These are phyloP conservation scores for Pseudotsuga menziesii DNA, from an alignment of 75 land plant genomes.

Conservation along the genomic window DNA sequence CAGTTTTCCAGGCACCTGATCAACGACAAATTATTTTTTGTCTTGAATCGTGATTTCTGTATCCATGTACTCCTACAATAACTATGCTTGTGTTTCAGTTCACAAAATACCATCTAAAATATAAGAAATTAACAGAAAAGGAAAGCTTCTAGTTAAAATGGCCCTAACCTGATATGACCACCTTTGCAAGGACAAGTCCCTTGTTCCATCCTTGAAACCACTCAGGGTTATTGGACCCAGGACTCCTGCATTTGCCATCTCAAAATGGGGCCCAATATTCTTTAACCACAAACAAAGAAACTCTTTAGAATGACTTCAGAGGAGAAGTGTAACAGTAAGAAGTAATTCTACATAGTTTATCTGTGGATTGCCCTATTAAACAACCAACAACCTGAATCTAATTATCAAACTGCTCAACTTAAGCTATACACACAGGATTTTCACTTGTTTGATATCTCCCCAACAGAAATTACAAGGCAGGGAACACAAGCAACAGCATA, in stretches of 20 bases:
- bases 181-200: slow-evolving; percentile 50
- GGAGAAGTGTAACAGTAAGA: background rate
- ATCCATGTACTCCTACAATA: background rate
- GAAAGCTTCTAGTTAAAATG: background rate
- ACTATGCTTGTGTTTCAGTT: background rate
- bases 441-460: background rate
- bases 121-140: background rate
- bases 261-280: slow-evolving; percentile 76
- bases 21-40: background rate
- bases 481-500: background rate
- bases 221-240: slow-evolving; percentile 50
- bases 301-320: background rate
- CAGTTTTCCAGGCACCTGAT: too few species aligned
- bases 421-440: background rate
- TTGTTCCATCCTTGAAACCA: slow-evolving; percentile 61
- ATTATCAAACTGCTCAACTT: background rate
- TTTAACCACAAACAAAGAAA: slow-evolving; percentile 17
- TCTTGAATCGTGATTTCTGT: background rate
- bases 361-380: background rate
- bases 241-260: slow-evolving; percentile 70
- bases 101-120: too few species aligned
- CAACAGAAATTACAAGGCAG: background rate
- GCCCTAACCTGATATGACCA: slow-evolving; percentile 77
- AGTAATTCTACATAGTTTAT: background rate
- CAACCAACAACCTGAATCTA: background rate